Evolutionary conservation across 1,284 basidiomycete genomes (phyloP), one percentile per base, ranked within the genome.

Genomic region (Pseudozyma hubeiensis): DNA sequence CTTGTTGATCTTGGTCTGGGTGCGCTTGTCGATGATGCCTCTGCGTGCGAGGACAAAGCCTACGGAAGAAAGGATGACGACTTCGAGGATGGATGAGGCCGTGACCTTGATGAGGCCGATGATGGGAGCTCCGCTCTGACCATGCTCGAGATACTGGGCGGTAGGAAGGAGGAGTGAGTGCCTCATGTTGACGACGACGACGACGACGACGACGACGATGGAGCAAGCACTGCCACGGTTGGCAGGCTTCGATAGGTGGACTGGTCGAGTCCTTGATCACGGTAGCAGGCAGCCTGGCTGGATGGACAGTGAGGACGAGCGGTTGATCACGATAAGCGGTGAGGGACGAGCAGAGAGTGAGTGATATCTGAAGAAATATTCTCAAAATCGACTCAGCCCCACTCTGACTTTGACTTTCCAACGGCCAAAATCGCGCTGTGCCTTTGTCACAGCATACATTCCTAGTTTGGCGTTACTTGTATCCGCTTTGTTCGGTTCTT

Each of bases 1-100:
- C 37, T 78, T 75, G 53, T 75, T 78, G 60, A 78, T 75, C 58
- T 79, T 82, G 86, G 92, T 93, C 85, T 96, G 94, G 0, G 92
- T 94, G 69, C 89, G 89, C 85, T 94, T 94, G 84, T 97, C 93
- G 13, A 95, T 89, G 45, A 97, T 90, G 35, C 92, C 92, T 29
- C 88, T 88, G 48, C 87, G 85, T 1, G 94, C 92, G 44, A 97
- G 90, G 24, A 91, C 86, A 85, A 92, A 97, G 1, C 94, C 94
- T 2, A 93, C 91, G 2, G 92, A 83, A 86, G 93, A 95, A 78
- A 95, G 86, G 47, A 97, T 81, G 81, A 94, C 92, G 61, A 97
- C 94, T 85, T 96, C 90, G 48, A 92, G 86, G 75, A 97, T 94
- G 19, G 93, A 93, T 5, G 67, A 66, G 8, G 79, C 73, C 13